Evolutionary conservation across 345 rosid species (phyloP).

Genomic region (Crucihimalaya himalaica): DNA sequence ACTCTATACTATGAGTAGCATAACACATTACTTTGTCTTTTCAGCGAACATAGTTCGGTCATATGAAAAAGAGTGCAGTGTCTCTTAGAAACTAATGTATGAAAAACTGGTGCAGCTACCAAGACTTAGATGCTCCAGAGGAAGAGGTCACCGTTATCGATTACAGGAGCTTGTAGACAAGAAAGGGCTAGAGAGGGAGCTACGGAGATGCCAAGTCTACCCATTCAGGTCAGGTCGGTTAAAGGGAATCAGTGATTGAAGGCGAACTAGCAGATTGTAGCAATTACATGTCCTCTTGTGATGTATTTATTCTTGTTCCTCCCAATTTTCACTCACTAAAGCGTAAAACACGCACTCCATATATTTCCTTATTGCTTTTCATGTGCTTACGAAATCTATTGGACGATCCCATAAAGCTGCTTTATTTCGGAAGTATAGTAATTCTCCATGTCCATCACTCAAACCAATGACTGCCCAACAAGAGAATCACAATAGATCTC

Average conservation of each 20-base stretch:
- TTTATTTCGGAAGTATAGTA: too few relatives aligned
- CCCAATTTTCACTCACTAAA: not conserved
- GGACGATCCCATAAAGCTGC: not conserved
- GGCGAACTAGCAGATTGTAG: not conserved
- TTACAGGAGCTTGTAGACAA: constrained; percentile 67
- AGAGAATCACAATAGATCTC: not conserved
- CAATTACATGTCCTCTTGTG: not conserved
- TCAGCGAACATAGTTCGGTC: not conserved
- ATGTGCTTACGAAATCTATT: not conserved
- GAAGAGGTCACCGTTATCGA: constrained; percentile 98
- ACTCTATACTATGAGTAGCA: not conserved
- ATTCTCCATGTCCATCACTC: not conserved
- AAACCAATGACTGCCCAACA: not conserved
- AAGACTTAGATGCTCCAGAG: constrained; percentile 96
- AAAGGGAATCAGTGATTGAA: not conserved
- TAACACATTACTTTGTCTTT: not conserved
- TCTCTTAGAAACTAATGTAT: constrained; percentile 13
- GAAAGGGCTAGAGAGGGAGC: not conserved
- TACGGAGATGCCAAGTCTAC: not conserved
- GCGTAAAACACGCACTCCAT: not conserved
- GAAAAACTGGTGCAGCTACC: constrained; percentile 68
- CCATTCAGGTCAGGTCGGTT: not conserved
- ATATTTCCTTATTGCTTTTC: not conserved
- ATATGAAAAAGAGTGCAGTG: not conserved
- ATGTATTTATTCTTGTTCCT: not conserved